These are phyloP conservation scores for Aspergillus ochraceoroseus DNA, from an alignment of 2,329 filamentous ascomycete genomes.

Conservation along the genomic window DNA sequence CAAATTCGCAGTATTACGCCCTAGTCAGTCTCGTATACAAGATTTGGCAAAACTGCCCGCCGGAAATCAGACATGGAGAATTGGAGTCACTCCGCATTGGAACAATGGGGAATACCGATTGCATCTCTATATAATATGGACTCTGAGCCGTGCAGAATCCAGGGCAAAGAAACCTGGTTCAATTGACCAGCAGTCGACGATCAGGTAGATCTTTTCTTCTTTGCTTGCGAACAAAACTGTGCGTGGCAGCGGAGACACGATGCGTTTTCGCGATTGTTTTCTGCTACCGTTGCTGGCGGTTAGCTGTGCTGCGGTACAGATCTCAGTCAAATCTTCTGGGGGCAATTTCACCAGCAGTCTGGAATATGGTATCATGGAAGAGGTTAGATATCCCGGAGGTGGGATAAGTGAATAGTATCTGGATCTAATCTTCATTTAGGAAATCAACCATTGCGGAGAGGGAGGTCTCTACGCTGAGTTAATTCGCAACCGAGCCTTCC, in stretches of 20 bases:
- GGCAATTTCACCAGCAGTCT: slow-evolving; percentile 27
- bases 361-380: slow-evolving; percentile 33
- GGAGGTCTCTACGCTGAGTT: slow-evolving; percentile 37
- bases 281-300: slow-evolving; percentile 28
- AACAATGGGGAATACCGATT: too few relatives aligned
- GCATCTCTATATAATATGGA: too few relatives aligned
- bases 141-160: too few relatives aligned
- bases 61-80: background rate
- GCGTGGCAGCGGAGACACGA: slow-evolving; percentile 5
- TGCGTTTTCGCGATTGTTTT: slow-evolving; percentile 21
- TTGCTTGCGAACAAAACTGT: background rate
- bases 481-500: slow-evolving; percentile 36
- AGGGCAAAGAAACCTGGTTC: too few relatives aligned
- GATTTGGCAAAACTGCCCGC: background rate
- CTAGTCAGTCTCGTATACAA: too few relatives aligned
- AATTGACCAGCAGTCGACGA: background rate
- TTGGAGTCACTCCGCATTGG: background rate
- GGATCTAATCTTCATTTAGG: slow-evolving; percentile 12
- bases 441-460: slow-evolving; percentile 33
- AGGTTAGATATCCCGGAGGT: slow-evolving; percentile 22
- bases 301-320: slow-evolving; percentile 24
- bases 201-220: too few relatives aligned
- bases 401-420: too few relatives aligned
- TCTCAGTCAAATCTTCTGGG: slow-evolving; percentile 29
- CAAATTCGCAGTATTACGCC: background rate